phyloP scores from a whole-genome alignment of 2,329 filamentous ascomycete genomes.

The Fusarium irregulare region DNA sequence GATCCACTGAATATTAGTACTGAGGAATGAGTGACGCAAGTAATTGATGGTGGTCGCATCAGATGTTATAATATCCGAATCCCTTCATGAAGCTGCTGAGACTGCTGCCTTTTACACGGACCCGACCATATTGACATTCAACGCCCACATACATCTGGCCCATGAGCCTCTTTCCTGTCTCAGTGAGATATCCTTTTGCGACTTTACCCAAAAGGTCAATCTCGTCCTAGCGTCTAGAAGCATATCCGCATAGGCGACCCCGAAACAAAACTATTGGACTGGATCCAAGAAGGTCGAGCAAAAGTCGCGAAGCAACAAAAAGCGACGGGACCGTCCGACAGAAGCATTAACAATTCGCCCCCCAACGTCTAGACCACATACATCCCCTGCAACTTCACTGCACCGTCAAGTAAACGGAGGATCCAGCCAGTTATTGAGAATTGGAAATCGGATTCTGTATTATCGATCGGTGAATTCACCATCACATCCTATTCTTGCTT shows the following conservation, averaged over 20 bases:
- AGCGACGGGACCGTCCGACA: not conserved
- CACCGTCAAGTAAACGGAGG: not conserved
- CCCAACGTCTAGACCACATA: not conserved
- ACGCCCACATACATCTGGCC: not conserved
- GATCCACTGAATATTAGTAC: constrained; percentile 3
- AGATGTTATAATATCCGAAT: not conserved
- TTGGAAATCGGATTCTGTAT: constrained; percentile 7
- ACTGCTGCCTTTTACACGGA: not conserved
- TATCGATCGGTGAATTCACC: constrained; percentile 1
- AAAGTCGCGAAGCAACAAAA: not conserved
- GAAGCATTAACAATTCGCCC: not conserved
- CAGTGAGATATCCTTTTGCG: not conserved
- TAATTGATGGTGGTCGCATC: not conserved
- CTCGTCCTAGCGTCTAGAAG: not conserved
- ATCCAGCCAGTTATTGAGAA: not conserved
- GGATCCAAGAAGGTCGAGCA: not conserved
- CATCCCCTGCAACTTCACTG: not conserved
- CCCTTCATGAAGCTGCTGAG: not conserved
- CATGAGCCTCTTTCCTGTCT: not conserved
- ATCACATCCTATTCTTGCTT: not conserved
- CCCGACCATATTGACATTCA: not conserved
- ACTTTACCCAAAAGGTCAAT: not conserved
- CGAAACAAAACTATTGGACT: constrained; percentile 18
- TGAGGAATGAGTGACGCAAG: constrained; percentile 29
- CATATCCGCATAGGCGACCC: not conserved